These are phyloP conservation scores for Betula pendula DNA, from an alignment of 306 rosid species.

Conservation along the genomic window DNA sequence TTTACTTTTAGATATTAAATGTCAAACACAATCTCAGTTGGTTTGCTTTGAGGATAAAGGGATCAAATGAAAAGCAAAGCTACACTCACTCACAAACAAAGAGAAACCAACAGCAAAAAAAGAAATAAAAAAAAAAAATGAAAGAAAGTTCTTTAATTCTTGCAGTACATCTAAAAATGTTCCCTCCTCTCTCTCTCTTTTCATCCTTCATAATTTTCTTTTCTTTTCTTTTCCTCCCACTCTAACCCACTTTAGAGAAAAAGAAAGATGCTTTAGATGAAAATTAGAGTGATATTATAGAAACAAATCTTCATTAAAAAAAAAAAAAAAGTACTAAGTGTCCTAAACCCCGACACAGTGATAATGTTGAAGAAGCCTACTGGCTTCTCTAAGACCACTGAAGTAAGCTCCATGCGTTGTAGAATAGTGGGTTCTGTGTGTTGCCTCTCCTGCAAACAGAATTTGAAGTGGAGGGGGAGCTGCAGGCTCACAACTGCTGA, in stretches of 20 bases:
- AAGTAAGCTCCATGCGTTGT: constrained; percentile 98
- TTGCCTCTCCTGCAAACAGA: constrained; percentile 97
- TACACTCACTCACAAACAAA: constrained; percentile 48
- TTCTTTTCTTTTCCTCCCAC: constrained; percentile 28
- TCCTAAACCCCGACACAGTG: constrained; percentile 60
- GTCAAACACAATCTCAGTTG: constrained; percentile 33
- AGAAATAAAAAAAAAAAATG: constrained; percentile 10
- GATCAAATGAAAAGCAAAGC: constrained; percentile 33
- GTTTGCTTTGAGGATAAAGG: constrained; percentile 31
- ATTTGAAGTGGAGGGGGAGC: constrained; percentile 67
- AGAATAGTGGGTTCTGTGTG: constrained; percentile 96
- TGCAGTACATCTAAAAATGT: constrained; percentile 52
- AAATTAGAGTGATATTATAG: constrained; percentile 59
- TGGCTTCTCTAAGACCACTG: constrained; percentile 98
- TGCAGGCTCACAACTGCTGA: constrained; percentile 28
- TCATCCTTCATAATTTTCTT: constrained; percentile 37
- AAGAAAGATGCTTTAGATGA: constrained; percentile 48
- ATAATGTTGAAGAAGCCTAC: constrained; percentile 88
- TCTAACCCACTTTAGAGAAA: constrained; percentile 46
- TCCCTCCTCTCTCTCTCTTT: constrained; percentile 48
- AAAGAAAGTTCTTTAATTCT: constrained; percentile 45
- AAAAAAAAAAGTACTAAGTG: constrained; percentile 24
- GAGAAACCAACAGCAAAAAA: constrained; percentile 30
- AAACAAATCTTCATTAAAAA: constrained; percentile 41
- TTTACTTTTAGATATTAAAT: constrained; percentile 22